These are phyloP conservation scores for Dryas octopetala DNA, from an alignment of 306 rosid genomes.

Conservation along the genomic window DNA sequence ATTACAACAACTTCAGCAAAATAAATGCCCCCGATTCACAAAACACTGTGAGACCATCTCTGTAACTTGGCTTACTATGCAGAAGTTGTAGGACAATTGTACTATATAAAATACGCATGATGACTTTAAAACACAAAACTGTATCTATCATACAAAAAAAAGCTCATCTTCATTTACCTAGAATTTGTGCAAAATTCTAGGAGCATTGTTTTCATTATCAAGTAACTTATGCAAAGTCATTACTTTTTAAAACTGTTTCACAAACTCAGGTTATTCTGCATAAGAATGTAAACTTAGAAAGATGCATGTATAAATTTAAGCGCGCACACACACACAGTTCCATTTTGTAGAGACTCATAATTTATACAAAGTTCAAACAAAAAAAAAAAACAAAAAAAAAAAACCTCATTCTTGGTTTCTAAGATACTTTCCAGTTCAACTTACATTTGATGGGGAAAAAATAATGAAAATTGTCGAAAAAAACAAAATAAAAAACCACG, in stretches of 20 bases:
- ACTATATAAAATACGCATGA: neutral
- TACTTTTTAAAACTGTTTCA: neutral
- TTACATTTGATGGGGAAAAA: neutral
- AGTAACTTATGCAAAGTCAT: neutral
- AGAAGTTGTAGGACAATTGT: neutral
- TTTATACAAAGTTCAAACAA: neutral
- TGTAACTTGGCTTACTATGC: neutral
- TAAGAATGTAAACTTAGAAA: neutral
- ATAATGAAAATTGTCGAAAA: neutral
- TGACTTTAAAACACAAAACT: neutral
- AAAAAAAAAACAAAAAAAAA: neutral
- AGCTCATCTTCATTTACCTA: neutral
- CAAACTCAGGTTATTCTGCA: conserved; percentile 4
- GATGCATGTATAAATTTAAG: neutral
- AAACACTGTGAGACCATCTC: neutral
- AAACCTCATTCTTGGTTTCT: neutral
- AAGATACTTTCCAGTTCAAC: neutral
- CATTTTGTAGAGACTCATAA: neutral
- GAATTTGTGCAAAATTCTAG: neutral
- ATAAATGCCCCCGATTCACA: neutral
- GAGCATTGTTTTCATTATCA: neutral
- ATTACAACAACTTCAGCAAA: neutral
- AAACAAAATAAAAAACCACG: neutral
- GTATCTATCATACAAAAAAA: neutral
- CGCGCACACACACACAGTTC: neutral